Conservation (phyloP, 1,139 yeast genomes). For the Taphrina sp. region DNA sequence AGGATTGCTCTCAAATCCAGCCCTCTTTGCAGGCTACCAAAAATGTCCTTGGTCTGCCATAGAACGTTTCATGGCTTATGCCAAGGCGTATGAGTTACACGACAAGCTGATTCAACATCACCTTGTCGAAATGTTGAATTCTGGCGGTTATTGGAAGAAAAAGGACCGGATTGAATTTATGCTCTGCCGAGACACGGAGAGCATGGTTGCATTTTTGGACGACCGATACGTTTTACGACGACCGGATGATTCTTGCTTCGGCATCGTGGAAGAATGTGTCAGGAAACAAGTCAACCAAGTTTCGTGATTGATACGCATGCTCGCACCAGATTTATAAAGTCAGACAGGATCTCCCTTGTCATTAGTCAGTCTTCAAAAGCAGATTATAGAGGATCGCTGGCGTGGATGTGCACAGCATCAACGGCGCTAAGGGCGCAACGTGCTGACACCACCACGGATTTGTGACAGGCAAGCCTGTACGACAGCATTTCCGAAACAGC, state of each 20-base stretch:
- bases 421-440: no score
- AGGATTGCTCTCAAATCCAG: constrained; percentile 83
- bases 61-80: constrained; percentile 76
- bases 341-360: no score
- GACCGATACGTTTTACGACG: constrained; percentile 62
- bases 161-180: constrained; percentile 63
- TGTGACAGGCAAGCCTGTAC: no score
- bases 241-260: constrained; percentile 67
- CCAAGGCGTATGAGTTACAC: constrained; percentile 78
- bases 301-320: no score
- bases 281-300: background rate
- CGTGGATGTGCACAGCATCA: no score
- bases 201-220: constrained; percentile 82
- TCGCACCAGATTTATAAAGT: no score
- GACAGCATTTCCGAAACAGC: no score
- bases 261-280: constrained; percentile 22
- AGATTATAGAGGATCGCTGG: no score
- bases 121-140: constrained; percentile 73
- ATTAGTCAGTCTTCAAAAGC: no score
- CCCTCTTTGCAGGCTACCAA: constrained; percentile 69
- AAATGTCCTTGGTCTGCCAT: constrained; percentile 88
- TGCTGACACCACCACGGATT: no score
- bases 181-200: constrained; percentile 56
- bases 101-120: constrained; percentile 84
- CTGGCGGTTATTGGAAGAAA: constrained; percentile 50